phyloP scores from a whole-genome alignment of 352 stramenopile species.

The Thraustotheca clavata region DNA sequence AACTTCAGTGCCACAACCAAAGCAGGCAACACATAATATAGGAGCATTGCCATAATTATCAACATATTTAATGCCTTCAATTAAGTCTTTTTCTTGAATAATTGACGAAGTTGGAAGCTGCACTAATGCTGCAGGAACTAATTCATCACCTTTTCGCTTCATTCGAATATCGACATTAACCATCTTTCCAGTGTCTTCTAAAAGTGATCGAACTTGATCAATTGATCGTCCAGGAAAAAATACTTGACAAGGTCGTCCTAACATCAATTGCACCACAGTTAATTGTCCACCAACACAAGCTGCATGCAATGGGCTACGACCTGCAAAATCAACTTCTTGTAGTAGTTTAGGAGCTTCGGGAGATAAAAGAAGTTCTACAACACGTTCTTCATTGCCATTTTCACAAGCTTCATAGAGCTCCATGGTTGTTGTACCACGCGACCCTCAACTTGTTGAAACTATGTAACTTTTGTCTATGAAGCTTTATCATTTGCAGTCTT shows the following conservation, averaged over 20 bases:
- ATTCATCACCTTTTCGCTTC: constrained; percentile 32
- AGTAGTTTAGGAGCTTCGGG: constrained; percentile 26
- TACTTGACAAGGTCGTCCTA: constrained; percentile 48
- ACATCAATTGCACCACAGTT: constrained; percentile 46
- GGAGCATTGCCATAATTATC: constrained; percentile 76
- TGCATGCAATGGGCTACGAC: constrained; percentile 48
- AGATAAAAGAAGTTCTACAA: constrained; percentile 59
- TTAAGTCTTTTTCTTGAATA: constrained; percentile 36
- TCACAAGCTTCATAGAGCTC: constrained; percentile 73
- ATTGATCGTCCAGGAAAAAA: constrained; percentile 53
- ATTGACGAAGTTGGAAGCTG: constrained; percentile 34
- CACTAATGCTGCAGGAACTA: constrained; percentile 39
- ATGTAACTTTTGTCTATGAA: too few species aligned
- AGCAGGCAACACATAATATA: constrained; percentile 68
- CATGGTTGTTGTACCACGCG: too few species aligned
- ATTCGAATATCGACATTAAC: constrained; percentile 31
- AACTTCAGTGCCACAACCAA: constrained; percentile 52
- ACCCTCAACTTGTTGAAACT: too few species aligned
- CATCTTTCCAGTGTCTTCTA: background rate
- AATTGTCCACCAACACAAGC: constrained; percentile 63
- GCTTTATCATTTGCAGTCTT: too few species aligned
- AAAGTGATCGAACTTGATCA: constrained; percentile 23
- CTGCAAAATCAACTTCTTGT: constrained; percentile 35
- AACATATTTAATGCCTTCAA: constrained; percentile 38
- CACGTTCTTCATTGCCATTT: constrained; percentile 77